Base-by-base conservation (phyloP, 2,329 filamentous ascomycete species). In the Hypoxylon sp. region DNA sequence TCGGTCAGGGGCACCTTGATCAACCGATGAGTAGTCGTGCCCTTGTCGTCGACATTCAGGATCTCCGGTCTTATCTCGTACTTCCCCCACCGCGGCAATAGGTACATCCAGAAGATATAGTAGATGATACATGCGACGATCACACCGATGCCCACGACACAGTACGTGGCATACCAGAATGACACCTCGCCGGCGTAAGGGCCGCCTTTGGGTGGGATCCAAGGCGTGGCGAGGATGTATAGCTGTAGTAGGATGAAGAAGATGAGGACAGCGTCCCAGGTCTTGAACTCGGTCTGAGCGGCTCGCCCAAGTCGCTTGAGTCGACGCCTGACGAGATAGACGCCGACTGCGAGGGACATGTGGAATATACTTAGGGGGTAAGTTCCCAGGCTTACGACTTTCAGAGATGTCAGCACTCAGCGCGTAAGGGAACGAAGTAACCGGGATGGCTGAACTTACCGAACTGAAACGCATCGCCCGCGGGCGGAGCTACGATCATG, bases 81-180 rank as follows among this genome's bases (percentile, higher is more conserved):
- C 0, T 77, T 73, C n/a, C 77, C 74, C 61, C 76, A 77, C 23
- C 75, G 78, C 0, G 86, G 86, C 0, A 88, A 60, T 1, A 83
- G 20, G 42, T 81, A 76, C 60, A 88, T 82, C 83, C 85, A 89
- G 6, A 80, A 52, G 6, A 77, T 72, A 62, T 88, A 88, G 70
- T 88, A 88, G 0, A 83, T 24, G 0, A 70, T 81, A 53, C 85
- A 88, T 0, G 79, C 4, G 2, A 77, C 59, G 29, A 88, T 73
- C 33, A 89, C 81, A 18, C 72, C 86, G 55, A 91, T 80, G 0
- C 88, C 87, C 0, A 85, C 81, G 0, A 86, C 82, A 17, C 83
- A 81, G 64, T 91, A 90, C 0, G 87, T 90, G 1, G 80, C 88
- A 62, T 91, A 92, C 84, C 85, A 91, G 72, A 92, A 91, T 49